Conservation (phyloP, 1,284 basidiomycete species). For the Pholiota adiposa region DNA sequence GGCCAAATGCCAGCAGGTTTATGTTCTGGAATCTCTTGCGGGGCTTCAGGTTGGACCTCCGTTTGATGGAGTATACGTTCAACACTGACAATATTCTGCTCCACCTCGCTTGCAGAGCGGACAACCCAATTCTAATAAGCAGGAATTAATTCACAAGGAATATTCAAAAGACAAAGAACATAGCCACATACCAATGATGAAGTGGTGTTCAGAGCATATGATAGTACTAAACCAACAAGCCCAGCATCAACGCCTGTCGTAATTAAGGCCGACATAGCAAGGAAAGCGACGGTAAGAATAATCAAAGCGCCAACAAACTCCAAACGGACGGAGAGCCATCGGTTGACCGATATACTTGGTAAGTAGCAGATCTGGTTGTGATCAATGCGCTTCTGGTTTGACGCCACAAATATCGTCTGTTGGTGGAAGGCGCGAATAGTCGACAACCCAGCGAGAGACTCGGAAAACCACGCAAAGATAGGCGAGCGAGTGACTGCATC, state of each 20-base stretch:
- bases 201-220: slow-evolving; percentile 84
- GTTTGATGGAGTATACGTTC: slow-evolving; percentile 80
- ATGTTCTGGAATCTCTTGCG: slow-evolving; percentile 69
- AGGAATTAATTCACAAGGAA: background rate
- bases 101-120: slow-evolving; percentile 87
- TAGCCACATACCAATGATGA: slow-evolving; percentile 61
- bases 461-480: slow-evolving; percentile 90
- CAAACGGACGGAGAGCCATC: slow-evolving; percentile 81
- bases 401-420: slow-evolving; percentile 72
- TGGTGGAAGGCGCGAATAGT: slow-evolving; percentile 88
- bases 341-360: slow-evolving; percentile 74
- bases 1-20: slow-evolving; percentile 79
- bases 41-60: slow-evolving; percentile 77
- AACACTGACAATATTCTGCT: slow-evolving; percentile 92
- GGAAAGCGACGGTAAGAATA: slow-evolving; percentile 74
- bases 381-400: slow-evolving; percentile 82
- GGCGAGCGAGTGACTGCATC: slow-evolving; percentile 91
- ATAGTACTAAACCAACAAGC: slow-evolving; percentile 89
- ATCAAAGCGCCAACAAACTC: slow-evolving; percentile 86
- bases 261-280: slow-evolving; percentile 74
- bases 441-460: slow-evolving; percentile 83
- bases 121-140: slow-evolving; percentile 89
- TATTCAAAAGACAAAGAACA: slow-evolving; percentile 1
- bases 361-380: slow-evolving; percentile 85
- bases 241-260: slow-evolving; percentile 85